These are phyloP conservation scores for Cystobasidium pallidum DNA, from an alignment of 1,284 basidiomycete species.

Conservation along the genomic window DNA sequence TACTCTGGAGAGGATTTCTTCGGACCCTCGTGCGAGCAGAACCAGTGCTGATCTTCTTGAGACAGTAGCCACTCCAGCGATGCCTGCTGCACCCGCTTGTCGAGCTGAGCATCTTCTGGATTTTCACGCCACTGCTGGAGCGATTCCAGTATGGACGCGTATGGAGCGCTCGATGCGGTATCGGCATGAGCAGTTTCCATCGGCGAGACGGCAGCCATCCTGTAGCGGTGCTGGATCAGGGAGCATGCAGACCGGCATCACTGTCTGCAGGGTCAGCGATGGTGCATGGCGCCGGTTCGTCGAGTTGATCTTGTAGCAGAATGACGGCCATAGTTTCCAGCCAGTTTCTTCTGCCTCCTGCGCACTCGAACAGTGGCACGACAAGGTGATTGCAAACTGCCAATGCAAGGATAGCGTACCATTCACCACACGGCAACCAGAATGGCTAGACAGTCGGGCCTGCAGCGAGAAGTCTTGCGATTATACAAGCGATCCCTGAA, in stretches of 20 bases:
- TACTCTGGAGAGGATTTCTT: not conserved
- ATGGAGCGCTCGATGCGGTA: slow-evolving; percentile 2
- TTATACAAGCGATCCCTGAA: slow-evolving; percentile 49
- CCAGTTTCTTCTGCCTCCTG: not conserved
- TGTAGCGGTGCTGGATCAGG: not conserved
- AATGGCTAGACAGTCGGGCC: slow-evolving; percentile 45
- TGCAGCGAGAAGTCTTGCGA: slow-evolving; percentile 48
- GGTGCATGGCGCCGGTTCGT: not conserved
- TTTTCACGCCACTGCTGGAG: slow-evolving; percentile 26
- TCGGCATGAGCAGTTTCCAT: not conserved
- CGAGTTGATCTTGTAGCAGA: not conserved
- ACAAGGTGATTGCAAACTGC: not conserved
- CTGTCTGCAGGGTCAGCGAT: not conserved
- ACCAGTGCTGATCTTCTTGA: slow-evolving; percentile 40
- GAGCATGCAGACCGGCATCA: slow-evolving; percentile 7
- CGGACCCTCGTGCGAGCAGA: slow-evolving; percentile 17
- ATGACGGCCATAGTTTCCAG: not conserved
- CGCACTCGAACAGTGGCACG: not conserved
- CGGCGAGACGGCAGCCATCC: slow-evolving; percentile 2
- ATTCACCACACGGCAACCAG: not conserved
- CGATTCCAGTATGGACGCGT: slow-evolving; percentile 26
- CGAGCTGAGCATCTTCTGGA: slow-evolving; percentile 24
- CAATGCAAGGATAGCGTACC: slow-evolving; percentile 3
- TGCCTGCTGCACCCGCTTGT: slow-evolving; percentile 30
- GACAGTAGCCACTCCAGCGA: slow-evolving; percentile 22